These are phyloP conservation scores for Hemisphaericaspora nanyangensis DNA, from an alignment of 805 yeast genomes.

Conservation along the genomic window DNA sequence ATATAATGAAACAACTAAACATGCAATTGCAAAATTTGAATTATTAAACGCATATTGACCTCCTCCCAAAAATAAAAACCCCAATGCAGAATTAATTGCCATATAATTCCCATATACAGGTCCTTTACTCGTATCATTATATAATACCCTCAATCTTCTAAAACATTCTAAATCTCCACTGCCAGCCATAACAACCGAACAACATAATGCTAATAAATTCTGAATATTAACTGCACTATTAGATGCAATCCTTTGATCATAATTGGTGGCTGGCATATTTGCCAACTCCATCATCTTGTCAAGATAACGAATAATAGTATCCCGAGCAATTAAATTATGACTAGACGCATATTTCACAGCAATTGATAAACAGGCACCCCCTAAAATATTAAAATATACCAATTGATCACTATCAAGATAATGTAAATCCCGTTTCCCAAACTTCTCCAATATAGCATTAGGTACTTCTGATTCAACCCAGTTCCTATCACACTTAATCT, in stretches of 20 bases:
- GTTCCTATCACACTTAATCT: slow-evolving; percentile 40
- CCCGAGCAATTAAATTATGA: slow-evolving; percentile 49
- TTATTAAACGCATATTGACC: slow-evolving; percentile 81
- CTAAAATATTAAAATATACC: slow-evolving; percentile 58
- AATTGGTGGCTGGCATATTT: slow-evolving; percentile 39
- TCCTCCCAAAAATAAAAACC: slow-evolving; percentile 85
- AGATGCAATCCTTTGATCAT: slow-evolving; percentile 57
- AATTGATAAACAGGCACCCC: slow-evolving; percentile 72
- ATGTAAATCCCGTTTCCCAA: slow-evolving; percentile 15
- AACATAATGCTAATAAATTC: slow-evolving; percentile 57
- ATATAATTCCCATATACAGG: slow-evolving; percentile 62
- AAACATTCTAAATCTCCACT: slow-evolving; percentile 82
- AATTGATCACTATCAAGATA: slow-evolving; percentile 57
- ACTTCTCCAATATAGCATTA: slow-evolving; percentile 27
- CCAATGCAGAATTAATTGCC: slow-evolving; percentile 78
- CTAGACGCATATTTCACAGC: slow-evolving; percentile 78
- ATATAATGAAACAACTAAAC: slow-evolving; percentile 69
- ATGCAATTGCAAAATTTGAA: slow-evolving; percentile 61
- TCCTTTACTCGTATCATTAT: slow-evolving; percentile 45
- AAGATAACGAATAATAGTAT: slow-evolving; percentile 50
- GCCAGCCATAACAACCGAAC: slow-evolving; percentile 81
- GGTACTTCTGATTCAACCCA: slow-evolving; percentile 68
- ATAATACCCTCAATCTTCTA: slow-evolving; percentile 66
- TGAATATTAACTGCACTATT: slow-evolving; percentile 53
- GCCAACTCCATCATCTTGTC: slow-evolving; percentile 43